Conservation (phyloP, 2,329 filamentous ascomycete species). For the Colletotrichum paranaense region DNA sequence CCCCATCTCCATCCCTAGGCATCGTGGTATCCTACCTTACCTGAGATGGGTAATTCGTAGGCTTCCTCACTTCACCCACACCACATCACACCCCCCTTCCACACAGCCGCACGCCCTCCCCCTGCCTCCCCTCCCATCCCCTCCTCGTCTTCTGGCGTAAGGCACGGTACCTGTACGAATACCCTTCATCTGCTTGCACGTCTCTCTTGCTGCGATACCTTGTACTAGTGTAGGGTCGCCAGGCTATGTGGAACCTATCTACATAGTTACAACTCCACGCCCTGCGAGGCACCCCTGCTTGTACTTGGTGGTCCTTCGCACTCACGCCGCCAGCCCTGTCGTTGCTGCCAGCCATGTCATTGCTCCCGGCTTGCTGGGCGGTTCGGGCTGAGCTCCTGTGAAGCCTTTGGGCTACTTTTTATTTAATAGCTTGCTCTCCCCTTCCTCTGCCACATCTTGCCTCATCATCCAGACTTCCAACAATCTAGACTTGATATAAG, state of each 20-base stretch:
- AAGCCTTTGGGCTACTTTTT: slow-evolving; percentile 28
- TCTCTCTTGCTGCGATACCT: neutral
- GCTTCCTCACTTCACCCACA: neutral
- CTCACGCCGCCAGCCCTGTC: slow-evolving; percentile 27
- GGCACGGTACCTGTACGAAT: slow-evolving; percentile 16
- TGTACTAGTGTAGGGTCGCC: neutral
- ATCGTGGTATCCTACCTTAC: neutral
- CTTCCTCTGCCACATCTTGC: slow-evolving; percentile 2
- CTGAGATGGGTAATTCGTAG: neutral
- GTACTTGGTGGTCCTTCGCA: neutral
- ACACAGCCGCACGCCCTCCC: slow-evolving; percentile 6
- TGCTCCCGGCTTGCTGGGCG: slow-evolving; percentile 22
- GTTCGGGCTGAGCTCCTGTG: slow-evolving; percentile 12
- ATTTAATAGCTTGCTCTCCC: slow-evolving; percentile 34
- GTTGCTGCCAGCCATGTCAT: slow-evolving; percentile 24
- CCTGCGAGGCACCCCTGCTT: slow-evolving; percentile 14
- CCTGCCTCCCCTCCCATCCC: neutral
- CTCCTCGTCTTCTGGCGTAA: neutral
- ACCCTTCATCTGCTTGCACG: slow-evolving; percentile 11
- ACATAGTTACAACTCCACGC: neutral
- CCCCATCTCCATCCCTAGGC: neutral
- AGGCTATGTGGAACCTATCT: slow-evolving; percentile 8
- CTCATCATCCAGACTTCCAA: slow-evolving; percentile 3
- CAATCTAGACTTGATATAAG: neutral
- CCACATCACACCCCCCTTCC: neutral